phyloP scores from a whole-genome alignment of 192 early-diverging fungal genomes.

The Diversispora eburnea region DNA sequence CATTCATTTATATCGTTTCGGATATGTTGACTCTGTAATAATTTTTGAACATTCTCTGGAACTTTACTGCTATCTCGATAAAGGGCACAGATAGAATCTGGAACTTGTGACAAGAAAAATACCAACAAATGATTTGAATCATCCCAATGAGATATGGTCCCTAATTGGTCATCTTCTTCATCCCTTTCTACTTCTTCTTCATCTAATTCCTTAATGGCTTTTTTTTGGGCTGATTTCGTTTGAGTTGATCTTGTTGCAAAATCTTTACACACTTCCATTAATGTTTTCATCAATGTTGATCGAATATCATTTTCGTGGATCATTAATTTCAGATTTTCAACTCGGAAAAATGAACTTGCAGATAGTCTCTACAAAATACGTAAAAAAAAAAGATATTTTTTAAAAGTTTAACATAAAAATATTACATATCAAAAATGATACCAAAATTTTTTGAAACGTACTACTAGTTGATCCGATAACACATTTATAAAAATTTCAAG shows the following conservation, averaged over 20 bases:
- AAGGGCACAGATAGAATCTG: slow-evolving; percentile 23
- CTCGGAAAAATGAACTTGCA: slow-evolving; percentile 18
- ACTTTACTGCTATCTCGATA: slow-evolving; percentile 23
- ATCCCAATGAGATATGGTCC: slow-evolving; percentile 4
- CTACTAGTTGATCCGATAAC: not conserved
- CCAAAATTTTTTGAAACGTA: no score
- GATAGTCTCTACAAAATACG: slow-evolving; percentile 12
- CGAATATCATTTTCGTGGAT: not conserved
- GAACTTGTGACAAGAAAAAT: slow-evolving; percentile 23
- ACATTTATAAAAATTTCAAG: slow-evolving; percentile 22
- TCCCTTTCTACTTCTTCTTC: not conserved
- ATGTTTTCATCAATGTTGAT: slow-evolving; percentile 12
- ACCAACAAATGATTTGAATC: slow-evolving; percentile 23
- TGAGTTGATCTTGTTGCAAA: slow-evolving; percentile 26
- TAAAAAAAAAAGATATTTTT: not conserved
- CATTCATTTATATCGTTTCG: not conserved
- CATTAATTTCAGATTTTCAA: slow-evolving; percentile 20
- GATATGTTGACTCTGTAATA: slow-evolving; percentile 20
- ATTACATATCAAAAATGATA: no score
- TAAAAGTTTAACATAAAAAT: no score
- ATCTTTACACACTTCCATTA: slow-evolving; percentile 8
- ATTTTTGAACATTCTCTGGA: slow-evolving; percentile 14
- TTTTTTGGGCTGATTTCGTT: not conserved
- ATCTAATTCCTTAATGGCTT: not conserved
- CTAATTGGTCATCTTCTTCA: not conserved